Conservation (phyloP, 306 rosid genomes). For the Vicia villosa region DNA sequence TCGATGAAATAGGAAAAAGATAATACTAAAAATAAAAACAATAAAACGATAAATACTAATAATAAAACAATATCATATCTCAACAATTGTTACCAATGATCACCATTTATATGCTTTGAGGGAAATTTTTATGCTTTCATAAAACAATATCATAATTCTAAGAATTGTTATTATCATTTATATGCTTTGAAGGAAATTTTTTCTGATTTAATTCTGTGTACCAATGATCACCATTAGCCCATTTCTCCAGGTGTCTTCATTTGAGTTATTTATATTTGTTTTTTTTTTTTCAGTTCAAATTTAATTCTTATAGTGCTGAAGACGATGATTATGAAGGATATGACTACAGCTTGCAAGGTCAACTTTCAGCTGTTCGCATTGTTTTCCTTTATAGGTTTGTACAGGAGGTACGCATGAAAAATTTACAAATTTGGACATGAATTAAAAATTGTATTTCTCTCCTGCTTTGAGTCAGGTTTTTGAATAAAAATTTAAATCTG, state of each 20-base stretch:
- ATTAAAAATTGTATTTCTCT: constrained; percentile 23
- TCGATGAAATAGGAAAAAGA: no score
- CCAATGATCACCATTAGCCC: background rate
- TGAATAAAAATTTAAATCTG: constrained; percentile 25
- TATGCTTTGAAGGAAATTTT: background rate
- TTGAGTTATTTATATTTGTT: constrained; percentile 4
- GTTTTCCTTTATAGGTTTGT: constrained; percentile 94
- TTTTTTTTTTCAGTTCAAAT: constrained; percentile 74
- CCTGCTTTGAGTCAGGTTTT: constrained; percentile 16
- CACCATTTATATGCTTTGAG: no score
- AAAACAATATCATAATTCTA: no score
- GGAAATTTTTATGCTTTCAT: no score
- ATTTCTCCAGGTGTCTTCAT: background rate
- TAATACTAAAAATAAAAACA: no score
- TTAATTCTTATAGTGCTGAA: constrained; percentile 77
- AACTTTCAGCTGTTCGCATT: constrained; percentile 96
- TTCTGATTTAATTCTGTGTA: background rate
- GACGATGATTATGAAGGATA: constrained; percentile 95
- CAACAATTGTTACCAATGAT: no score
- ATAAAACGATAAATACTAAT: no score
- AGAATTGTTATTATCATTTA: background rate
- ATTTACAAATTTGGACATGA: constrained; percentile 20
- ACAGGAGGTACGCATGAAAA: constrained; percentile 75
- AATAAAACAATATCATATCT: no score
- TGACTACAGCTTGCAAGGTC: constrained; percentile 83